phyloP scores from a whole-genome alignment of 2,329 filamentous ascomycete species.

The Cladophialophora exuberans region DNA sequence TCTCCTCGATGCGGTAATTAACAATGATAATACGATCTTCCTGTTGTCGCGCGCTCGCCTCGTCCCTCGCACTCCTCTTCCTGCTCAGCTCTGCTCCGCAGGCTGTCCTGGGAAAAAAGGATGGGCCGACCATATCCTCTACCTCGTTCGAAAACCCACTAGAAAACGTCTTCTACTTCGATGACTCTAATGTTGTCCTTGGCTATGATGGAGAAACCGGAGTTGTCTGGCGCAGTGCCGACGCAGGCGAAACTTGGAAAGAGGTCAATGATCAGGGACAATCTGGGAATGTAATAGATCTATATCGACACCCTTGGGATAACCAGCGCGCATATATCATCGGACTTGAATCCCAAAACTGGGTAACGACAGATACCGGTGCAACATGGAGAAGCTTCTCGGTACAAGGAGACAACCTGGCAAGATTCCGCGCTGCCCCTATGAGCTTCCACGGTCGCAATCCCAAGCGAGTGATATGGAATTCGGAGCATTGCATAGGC shows the following conservation, averaged over 20 bases:
- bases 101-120: conserved; percentile 55
- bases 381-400: conserved; percentile 78
- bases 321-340: conserved; percentile 78
- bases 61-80: conserved; percentile 27
- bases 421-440: conserved; percentile 54
- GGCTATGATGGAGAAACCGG: conserved; percentile 68
- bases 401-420: conserved; percentile 54
- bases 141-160: conserved; percentile 70
- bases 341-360: conserved; percentile 71
- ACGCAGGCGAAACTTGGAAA: conserved; percentile 81
- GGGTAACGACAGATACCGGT: conserved; percentile 80
- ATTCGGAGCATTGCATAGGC: conserved; percentile 70
- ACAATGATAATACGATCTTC: conserved; percentile 30
- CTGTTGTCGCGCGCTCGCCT: conserved; percentile 24
- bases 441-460: conserved; percentile 83
- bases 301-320: conserved; percentile 80
- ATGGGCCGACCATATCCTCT: conserved; percentile 67
- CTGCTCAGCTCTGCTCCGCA: conserved; percentile 20
- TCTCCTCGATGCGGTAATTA: conserved; percentile 27
- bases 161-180: conserved; percentile 80
- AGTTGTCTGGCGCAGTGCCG: conserved; percentile 74
- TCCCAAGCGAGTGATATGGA: conserved; percentile 82
- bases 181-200: conserved; percentile 80
- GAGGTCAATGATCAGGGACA: conserved; percentile 63
- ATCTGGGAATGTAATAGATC: conserved; percentile 62